These are phyloP conservation scores for Cyberlindnera galapagoensis DNA, from an alignment of 805 yeast genomes.

Conservation along the genomic window DNA sequence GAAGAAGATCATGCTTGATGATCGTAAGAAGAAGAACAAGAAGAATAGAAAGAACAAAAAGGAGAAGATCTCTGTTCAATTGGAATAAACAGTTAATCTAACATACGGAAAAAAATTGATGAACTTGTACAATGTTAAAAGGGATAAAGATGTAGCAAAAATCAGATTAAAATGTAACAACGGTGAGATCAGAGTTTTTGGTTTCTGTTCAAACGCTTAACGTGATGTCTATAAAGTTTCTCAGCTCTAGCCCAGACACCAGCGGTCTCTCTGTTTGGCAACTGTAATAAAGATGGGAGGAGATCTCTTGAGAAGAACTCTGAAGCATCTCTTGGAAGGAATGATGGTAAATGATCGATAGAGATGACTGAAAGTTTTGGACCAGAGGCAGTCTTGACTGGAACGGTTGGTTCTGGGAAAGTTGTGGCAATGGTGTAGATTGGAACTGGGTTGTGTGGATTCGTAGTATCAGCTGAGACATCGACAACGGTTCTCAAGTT, in stretches of 20 bases:
- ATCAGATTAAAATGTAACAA: not conserved
- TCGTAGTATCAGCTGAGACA: conserved; percentile 97
- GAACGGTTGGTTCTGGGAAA: conserved; percentile 85
- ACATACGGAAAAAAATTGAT: not conserved
- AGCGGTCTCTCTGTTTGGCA: conserved; percentile 74
- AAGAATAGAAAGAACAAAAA: conserved; percentile 37
- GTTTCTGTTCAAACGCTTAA: conserved; percentile 54
- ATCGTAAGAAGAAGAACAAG: conserved; percentile 30
- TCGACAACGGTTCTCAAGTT: conserved; percentile 88
- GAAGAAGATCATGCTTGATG: conserved; percentile 42
- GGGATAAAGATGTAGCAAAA: too few relatives aligned
- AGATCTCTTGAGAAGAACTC: conserved; percentile 85
- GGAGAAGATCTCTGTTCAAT: conserved; percentile 46
- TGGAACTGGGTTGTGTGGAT: conserved; percentile 97
- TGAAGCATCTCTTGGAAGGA: conserved; percentile 95
- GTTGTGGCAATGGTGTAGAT: conserved; percentile 87
- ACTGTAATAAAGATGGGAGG: conserved; percentile 79
- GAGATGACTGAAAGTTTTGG: conserved; percentile 89
- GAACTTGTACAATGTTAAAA: not conserved
- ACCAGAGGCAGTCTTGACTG: conserved; percentile 70
- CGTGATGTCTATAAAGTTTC: conserved; percentile 77
- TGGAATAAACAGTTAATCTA: conserved; percentile 34
- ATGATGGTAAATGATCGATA: conserved; percentile 92
- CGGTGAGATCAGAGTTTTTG: conserved; percentile 31
- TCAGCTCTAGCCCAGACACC: conserved; percentile 93